These are phyloP conservation scores for Saccharomycopsis capsularis DNA, from an alignment of 805 yeast species.

Conservation along the genomic window DNA sequence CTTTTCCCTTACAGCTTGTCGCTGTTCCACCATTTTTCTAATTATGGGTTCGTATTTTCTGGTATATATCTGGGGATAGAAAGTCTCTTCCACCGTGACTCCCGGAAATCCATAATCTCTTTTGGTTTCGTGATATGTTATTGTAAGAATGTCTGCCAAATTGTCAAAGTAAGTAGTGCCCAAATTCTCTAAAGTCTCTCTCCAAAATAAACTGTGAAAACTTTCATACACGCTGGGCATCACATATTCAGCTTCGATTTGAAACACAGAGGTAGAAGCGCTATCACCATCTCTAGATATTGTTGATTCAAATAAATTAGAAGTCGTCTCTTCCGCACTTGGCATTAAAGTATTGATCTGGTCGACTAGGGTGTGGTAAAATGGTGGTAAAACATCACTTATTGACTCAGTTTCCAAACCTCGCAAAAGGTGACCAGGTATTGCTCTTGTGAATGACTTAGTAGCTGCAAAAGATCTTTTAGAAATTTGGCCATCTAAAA, in stretches of 20 bases:
- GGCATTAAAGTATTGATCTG: neutral
- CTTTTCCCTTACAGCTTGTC: neutral
- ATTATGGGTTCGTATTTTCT: slow-evolving; percentile 6
- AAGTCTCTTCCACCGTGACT: slow-evolving; percentile 7
- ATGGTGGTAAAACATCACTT: neutral
- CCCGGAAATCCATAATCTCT: neutral
- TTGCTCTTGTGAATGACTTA: neutral
- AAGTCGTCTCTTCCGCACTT: neutral
- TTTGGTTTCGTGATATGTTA: neutral
- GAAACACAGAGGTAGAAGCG: neutral
- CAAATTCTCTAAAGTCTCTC: neutral
- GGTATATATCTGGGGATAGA: slow-evolving; percentile 19
- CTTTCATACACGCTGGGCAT: slow-evolving; percentile 9
- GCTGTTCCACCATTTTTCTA: slow-evolving; percentile 1
- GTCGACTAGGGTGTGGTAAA: neutral
- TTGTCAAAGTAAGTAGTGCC: slow-evolving; percentile 4
- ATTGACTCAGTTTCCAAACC: neutral
- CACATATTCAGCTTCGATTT: neutral
- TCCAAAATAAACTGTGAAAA: slow-evolving; percentile 9
- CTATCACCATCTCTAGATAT: neutral
- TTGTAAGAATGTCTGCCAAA: slow-evolving; percentile 11
- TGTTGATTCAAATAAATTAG: slow-evolving; percentile 1
- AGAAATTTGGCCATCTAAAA: slow-evolving; percentile 12
- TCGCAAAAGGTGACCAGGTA: neutral
- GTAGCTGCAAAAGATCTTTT: slow-evolving; percentile 15